Evolutionary conservation across 495 filamentous ascomycete genomes (phyloP), one percentile per base, ranked within the genome.

Genomic region (Podospora pseudocomata): DNA sequence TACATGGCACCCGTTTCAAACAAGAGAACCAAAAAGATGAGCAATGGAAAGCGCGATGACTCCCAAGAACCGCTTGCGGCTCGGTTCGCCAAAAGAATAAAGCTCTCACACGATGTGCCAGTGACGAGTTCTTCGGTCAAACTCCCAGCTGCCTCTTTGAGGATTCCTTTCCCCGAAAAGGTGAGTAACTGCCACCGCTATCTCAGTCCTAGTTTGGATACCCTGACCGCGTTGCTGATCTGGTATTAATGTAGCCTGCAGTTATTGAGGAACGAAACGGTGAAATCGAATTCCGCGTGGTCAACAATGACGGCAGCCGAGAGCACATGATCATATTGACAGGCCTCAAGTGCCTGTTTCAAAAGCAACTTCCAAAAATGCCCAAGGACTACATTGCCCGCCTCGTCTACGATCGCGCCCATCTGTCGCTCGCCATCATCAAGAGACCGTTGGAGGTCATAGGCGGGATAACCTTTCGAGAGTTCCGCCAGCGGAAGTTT

Each of bases 351-450:
- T 96, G 93, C 75, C 94, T 98, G 57, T 98, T 98, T 72, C 94
- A 98, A 77, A 97, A 98, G 68, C 94, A 98, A 70, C 85, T 98
- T 0, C 94, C 94, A 0, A 97, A 97, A 79, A 98, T 97, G 94
- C 94, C 94, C 1, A 96, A 96, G 76, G 93, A 97, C 70, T 98
- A 97, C 76, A 97, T 98, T 67, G 94, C 94, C 23, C 88, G 94
- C 18, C 86, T 98, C n/a, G 94, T 98, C 44, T 97, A 97, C 75
- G 94, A 98, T 76, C 87, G 94, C 26, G 94, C 92, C 16, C 94
- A 98, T 84, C 76, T 96, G 20, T 95, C 91, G 5, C 94, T 98
- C 68, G 94, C 94, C 19, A 96, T 98, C 70, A 89, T 98, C 66
- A 97, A 97, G 79, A 91, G 91, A 72, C 93, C 93, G 1, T 77